Conservation (phyloP, 176 grass and related monocot genomes). For the sorghum (Sorghum bicolor) region Sorghum_bicolor_NCBIv3 NC_012874.2:64447001-64447500, state of each 20-base stretch:
- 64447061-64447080: constrained; percentile 29
- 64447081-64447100: constrained; percentile 23
- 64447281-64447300: constrained; percentile 25
- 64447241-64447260: neutral
- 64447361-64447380: constrained; percentile 21
- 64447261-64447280: constrained; percentile 28
- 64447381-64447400: neutral
- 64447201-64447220: neutral
- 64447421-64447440: too few species aligned
- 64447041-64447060: constrained; percentile 32
- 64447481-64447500: too few species aligned
- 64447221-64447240: neutral
- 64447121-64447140: neutral
- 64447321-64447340: neutral
- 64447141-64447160: neutral
- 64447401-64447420: neutral
- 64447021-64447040: constrained; percentile 11
- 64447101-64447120: constrained; percentile 9
- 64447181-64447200: constrained; percentile 24
- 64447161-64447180: constrained; percentile 34
- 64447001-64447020: constrained; percentile 44
- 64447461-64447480: too few species aligned
- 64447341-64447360: constrained; percentile 22
- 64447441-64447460: too few species aligned
- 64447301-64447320: constrained; percentile 37